phyloP scores from a whole-genome alignment of 495 filamentous ascomycete species.

The Annulohypoxylon maeteangense region DNA sequence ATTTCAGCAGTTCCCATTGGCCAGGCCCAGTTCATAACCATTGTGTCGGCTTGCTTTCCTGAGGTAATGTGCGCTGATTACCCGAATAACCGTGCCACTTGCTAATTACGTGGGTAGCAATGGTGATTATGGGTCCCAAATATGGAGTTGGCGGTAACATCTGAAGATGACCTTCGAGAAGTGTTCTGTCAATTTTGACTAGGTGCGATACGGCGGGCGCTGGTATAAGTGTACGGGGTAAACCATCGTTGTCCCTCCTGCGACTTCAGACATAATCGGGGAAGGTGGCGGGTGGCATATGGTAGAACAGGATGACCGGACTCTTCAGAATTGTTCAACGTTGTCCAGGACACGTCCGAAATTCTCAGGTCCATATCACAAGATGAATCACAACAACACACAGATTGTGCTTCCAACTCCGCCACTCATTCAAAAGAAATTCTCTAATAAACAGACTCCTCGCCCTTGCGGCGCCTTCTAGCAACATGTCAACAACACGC shows the following conservation, averaged over 20 bases:
- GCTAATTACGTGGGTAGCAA: neutral
- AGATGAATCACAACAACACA: constrained; percentile 7
- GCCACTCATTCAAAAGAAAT: neutral
- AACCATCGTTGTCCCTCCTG: neutral
- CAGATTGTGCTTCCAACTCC: constrained; percentile 6
- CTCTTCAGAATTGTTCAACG: constrained; percentile 5
- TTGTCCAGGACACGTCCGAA: constrained; percentile 18
- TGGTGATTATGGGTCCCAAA: neutral
- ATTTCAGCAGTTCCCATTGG: constrained; percentile 16
- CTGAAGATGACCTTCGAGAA: neutral
- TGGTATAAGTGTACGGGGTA: neutral
- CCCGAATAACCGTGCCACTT: neutral
- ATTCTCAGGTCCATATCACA: constrained; percentile 4
- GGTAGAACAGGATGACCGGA: constrained; percentile 1
- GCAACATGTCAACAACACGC: constrained; percentile 10
- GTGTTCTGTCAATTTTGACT: neutral
- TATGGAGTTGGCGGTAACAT: neutral
- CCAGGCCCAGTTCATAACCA: neutral
- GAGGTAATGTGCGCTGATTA: neutral
- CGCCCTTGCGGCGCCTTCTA: neutral
- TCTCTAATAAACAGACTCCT: neutral
- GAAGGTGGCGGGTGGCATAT: constrained; percentile 1
- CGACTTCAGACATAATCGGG: neutral
- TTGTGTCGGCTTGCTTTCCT: neutral
- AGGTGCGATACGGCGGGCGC: neutral